Conservation (phyloP, 2,329 filamentous ascomycete species). For the Ascomycota sp. region DNA sequence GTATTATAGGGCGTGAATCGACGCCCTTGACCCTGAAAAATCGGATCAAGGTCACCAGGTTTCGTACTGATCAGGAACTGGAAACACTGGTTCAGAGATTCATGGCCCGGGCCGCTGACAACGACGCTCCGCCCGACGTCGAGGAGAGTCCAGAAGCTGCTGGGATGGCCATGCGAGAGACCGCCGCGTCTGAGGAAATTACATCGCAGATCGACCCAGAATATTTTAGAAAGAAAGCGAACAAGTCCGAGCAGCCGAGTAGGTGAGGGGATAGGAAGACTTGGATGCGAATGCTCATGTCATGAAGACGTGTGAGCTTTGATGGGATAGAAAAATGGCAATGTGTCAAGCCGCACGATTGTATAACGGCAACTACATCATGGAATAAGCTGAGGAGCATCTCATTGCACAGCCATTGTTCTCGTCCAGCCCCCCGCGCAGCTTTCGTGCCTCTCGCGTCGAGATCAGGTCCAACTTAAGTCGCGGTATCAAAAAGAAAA, state of each 20-base stretch:
- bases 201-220: slow-evolving; percentile 11
- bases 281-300: too few relatives aligned
- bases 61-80: slow-evolving; percentile 47
- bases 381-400: too few relatives aligned
- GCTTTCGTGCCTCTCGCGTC: too few relatives aligned
- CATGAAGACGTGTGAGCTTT: too few relatives aligned
- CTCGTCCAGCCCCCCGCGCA: too few relatives aligned
- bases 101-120: slow-evolving; percentile 8
- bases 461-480: too few relatives aligned
- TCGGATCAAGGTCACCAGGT: slow-evolving; percentile 67
- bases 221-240: slow-evolving; percentile 4
- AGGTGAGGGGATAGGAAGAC: background rate
- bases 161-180: slow-evolving; percentile 8
- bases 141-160: slow-evolving; percentile 2
- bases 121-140: slow-evolving; percentile 1
- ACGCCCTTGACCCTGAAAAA: slow-evolving; percentile 60
- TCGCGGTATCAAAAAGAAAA: too few relatives aligned
- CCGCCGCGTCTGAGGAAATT: slow-evolving; percentile 13
- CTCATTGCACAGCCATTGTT: too few relatives aligned
- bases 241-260: background rate
- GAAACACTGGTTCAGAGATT: slow-evolving; percentile 38
- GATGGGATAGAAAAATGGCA: too few relatives aligned
- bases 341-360: too few relatives aligned
- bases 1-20: slow-evolving; percentile 31
- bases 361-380: too few relatives aligned